Evolutionary conservation across 352 stramenopile genomes (phyloP), one percentile per base, ranked within the genome.

Genomic region (Phytophthora ohioensis): DNA sequence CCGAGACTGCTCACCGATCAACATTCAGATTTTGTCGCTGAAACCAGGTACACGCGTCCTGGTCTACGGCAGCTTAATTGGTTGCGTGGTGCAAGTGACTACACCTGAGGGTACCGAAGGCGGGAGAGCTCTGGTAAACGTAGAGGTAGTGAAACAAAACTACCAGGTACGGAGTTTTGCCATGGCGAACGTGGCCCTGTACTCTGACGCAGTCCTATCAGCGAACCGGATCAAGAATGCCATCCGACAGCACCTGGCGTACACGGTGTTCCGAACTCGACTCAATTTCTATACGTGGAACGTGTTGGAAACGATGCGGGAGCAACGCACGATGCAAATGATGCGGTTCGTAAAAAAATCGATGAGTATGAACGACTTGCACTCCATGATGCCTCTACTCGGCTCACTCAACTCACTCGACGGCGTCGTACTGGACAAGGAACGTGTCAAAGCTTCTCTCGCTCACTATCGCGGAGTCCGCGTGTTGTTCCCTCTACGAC

Each of bases 181-280:
- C 11, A 58, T 93, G 11, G 69, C 81, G 12, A 84, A 78, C 39
- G 82, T 93, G 12, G 82, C 90, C 52, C 67, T 87, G 3, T 93
- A 88, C 64, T 93, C 85, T 15, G 83, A 90, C 10, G 81, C 77
- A 2, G 79, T 91, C 0, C 53, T 91, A 34, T 90, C 83, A 1
- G 83, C 85, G 3, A 93, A 93, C 53, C 81, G 81, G 1, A 93
- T 93, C 69, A 93, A 93, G 56, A 87, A 72, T 27, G 73, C 80
- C 7, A 89, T 93, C 31, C 78, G 82, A 5, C 57, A 69, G n/a
- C 83, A 93, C 53, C 66, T 93, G 32, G 74, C 85, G 13, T 78
- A 91, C 51, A 72, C 73, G 10, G 71, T 93, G 2, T 91, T 89
- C 55, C 85, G 39, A 46, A 9, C 13, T 4, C 39, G 39, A 21